Evolutionary conservation across 1,139 yeast species (phyloP).

Genomic region (Geotrichum aggregatum): DNA sequence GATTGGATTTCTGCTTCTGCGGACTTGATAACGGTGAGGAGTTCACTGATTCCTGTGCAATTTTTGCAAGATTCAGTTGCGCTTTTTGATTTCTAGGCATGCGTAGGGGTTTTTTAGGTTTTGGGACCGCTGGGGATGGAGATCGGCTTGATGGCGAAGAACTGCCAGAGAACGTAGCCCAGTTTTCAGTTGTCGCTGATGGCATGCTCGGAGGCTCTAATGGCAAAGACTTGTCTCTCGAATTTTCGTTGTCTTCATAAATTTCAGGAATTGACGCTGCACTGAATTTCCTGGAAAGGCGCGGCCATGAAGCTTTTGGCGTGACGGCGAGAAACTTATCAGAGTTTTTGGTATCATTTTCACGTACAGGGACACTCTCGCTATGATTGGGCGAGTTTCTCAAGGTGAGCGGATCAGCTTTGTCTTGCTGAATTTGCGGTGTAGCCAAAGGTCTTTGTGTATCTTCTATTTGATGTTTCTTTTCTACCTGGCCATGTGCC

Average conservation of each 20-base stretch:
- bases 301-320: conserved; percentile 5
- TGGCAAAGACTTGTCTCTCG: neutral
- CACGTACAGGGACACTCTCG: too few species aligned
- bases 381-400: too few species aligned
- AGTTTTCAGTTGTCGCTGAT: conserved; percentile 12
- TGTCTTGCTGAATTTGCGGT: too few species aligned
- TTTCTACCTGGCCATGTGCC: too few species aligned
- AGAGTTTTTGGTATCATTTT: too few species aligned
- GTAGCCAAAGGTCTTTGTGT: too few species aligned
- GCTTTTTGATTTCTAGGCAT: conserved; percentile 2
- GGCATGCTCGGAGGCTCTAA: neutral
- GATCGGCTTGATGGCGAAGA: conserved; percentile 9
- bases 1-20: too few species aligned
- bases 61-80: neutral
- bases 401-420: too few species aligned
- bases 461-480: too few species aligned
- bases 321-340: neutral
- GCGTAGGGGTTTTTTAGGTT: neutral
- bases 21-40: neutral
- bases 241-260: conserved; percentile 10
- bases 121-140: neutral
- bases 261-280: conserved; percentile 9
- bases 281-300: neutral
- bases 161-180: conserved; percentile 17
- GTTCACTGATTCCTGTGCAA: conserved; percentile 1